Evolutionary conservation across 1,284 basidiomycete genomes (phyloP).

Genomic region (Fomitiporia mediterranea): DNA sequence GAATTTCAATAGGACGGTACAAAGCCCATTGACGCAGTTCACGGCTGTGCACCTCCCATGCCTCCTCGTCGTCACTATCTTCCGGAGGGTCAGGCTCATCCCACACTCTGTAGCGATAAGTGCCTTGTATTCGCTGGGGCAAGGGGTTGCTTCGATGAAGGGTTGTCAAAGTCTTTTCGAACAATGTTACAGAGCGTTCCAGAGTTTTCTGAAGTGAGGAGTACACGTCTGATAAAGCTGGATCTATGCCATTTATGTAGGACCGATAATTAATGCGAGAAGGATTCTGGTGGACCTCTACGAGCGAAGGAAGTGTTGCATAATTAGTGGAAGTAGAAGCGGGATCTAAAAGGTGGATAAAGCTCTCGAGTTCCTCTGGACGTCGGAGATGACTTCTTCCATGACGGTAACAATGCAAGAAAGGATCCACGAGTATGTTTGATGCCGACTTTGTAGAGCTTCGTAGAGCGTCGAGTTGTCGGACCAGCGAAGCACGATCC

Average conservation of each 20-base stretch:
- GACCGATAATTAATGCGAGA: conserved; percentile 33
- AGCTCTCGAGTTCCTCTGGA: neutral
- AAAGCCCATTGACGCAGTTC: conserved; percentile 40
- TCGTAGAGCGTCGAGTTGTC: conserved; percentile 26
- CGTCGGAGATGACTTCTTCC: conserved; percentile 2
- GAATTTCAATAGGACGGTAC: conserved; percentile 39
- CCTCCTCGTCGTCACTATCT: conserved; percentile 44
- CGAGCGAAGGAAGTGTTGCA: conserved; percentile 44
- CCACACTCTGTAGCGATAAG: conserved; percentile 40
- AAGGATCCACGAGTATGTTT: conserved; percentile 22
- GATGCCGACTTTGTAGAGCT: conserved; percentile 24
- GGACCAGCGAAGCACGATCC: conserved; percentile 22
- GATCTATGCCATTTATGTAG: conserved; percentile 56
- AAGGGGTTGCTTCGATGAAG: conserved; percentile 45
- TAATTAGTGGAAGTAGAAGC: conserved; percentile 32
- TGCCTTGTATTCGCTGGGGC: conserved; percentile 36
- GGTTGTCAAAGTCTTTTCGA: conserved; percentile 50
- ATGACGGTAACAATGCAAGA: conserved; percentile 11
- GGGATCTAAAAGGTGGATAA: neutral
- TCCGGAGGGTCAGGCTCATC: conserved; percentile 47
- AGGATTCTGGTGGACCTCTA: conserved; percentile 33
- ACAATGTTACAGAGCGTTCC: conserved; percentile 40
- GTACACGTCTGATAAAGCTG: conserved; percentile 30
- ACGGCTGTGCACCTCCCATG: conserved; percentile 38
- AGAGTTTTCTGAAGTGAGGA: conserved; percentile 29